A percentile compares a stretch with the other conserved stretches of the same genome.
Conservation (phyloP, 2,329 filamentous ascomycete genomes). For the Ceratocystis ficicola region DNA sequence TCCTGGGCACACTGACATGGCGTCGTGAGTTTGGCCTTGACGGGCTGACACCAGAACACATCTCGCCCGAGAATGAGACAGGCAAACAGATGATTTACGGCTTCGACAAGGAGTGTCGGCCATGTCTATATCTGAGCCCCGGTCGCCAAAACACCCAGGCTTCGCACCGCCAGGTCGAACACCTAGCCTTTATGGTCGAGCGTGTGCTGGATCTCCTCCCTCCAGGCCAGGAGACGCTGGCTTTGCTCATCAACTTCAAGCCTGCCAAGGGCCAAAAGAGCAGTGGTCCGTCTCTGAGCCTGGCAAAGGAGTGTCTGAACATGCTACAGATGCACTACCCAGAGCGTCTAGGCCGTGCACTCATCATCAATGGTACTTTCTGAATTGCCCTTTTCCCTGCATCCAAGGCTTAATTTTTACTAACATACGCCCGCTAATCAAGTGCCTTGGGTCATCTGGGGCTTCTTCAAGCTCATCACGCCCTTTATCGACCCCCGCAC, state of each 20-base stretch:
- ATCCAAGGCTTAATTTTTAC: slow-evolving; percentile 17
- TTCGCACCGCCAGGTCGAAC: slow-evolving; percentile 76
- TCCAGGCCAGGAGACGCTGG: slow-evolving; percentile 72
- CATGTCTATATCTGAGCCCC: slow-evolving; percentile 82
- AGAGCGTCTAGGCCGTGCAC: slow-evolving; percentile 73
- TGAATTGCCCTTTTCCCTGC: neutral
- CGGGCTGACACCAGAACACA: slow-evolving; percentile 69
- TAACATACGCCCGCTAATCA: slow-evolving; percentile 6
- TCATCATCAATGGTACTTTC: slow-evolving; percentile 71
- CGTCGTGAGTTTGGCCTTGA: slow-evolving; percentile 79
- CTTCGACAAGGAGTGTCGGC: slow-evolving; percentile 73
- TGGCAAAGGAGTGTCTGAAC: slow-evolving; percentile 70
- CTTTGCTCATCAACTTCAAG: slow-evolving; percentile 86
- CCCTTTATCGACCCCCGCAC: slow-evolving; percentile 95
- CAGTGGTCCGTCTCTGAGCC: slow-evolving; percentile 57
- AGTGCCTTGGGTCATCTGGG: slow-evolving; percentile 85
- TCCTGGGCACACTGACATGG: slow-evolving; percentile 74
- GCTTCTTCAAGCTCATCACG: slow-evolving; percentile 92
- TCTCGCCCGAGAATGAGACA: slow-evolving; percentile 87
- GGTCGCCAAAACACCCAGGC: slow-evolving; percentile 85
- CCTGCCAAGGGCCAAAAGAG: slow-evolving; percentile 62
- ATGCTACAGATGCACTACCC: slow-evolving; percentile 96
- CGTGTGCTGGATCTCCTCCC: slow-evolving; percentile 77
- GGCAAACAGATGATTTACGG: slow-evolving; percentile 88
- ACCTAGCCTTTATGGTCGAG: slow-evolving; percentile 93